Evolutionary conservation across 2,329 filamentous ascomycete genomes (phyloP).

Genomic region (Fusarium temperatum): DNA sequence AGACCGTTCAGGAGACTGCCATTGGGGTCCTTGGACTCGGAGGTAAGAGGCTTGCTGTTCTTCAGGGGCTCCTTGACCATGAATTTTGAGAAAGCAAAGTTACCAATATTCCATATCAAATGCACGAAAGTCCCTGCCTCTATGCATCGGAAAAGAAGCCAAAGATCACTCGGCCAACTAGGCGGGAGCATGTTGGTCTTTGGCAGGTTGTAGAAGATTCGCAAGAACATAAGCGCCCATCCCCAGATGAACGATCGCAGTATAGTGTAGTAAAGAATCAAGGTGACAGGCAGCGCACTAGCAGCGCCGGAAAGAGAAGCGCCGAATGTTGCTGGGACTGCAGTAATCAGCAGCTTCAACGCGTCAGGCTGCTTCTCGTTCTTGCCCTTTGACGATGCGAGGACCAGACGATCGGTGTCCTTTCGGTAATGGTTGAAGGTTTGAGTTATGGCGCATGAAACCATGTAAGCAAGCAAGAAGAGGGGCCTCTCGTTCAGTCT

Average conservation of each 20-base stretch:
- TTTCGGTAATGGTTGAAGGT: slow-evolving; percentile 73
- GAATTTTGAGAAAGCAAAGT: slow-evolving; percentile 81
- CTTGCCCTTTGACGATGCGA: slow-evolving; percentile 43
- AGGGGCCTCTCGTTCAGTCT: slow-evolving; percentile 87
- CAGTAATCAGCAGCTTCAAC: slow-evolving; percentile 48
- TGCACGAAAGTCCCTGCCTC: slow-evolving; percentile 73
- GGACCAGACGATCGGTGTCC: slow-evolving; percentile 75
- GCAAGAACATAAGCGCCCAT: slow-evolving; percentile 74
- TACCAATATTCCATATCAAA: slow-evolving; percentile 79
- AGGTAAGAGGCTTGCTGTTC: slow-evolving; percentile 82
- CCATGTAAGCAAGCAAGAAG: slow-evolving; percentile 77
- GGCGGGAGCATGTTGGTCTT: slow-evolving; percentile 71
- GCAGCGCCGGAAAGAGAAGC: slow-evolving; percentile 53
- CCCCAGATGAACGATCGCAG: slow-evolving; percentile 73
- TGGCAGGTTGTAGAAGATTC: slow-evolving; percentile 78
- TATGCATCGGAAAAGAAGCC: slow-evolving; percentile 64
- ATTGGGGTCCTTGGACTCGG: slow-evolving; percentile 89
- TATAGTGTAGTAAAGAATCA: slow-evolving; percentile 69
- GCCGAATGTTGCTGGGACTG: slow-evolving; percentile 53
- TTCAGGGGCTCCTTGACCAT: slow-evolving; percentile 84
- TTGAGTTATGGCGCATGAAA: slow-evolving; percentile 75
- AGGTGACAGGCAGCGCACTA: slow-evolving; percentile 54
- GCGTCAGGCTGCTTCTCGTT: slow-evolving; percentile 42
- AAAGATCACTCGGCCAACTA: slow-evolving; percentile 66
- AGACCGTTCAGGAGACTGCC: slow-evolving; percentile 86